Conservation (phyloP, 1,139 yeast genomes). For the Blastobotrys malaysiensis region DNA sequence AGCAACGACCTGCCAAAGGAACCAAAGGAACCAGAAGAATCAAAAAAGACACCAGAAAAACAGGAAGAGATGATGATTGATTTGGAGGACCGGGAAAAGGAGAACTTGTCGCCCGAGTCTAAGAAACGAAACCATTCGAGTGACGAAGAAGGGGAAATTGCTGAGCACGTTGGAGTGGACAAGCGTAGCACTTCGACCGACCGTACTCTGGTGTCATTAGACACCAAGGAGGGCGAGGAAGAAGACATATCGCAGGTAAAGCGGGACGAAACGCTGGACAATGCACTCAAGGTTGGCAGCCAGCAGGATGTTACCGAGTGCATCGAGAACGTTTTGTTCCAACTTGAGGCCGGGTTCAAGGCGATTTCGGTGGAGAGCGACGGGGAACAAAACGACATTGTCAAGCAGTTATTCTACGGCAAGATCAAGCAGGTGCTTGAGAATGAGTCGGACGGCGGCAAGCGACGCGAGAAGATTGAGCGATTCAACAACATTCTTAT, state of each 20-base stretch:
- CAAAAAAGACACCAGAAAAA: neutral
- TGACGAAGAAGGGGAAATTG: conserved; percentile 17
- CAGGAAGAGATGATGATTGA: conserved; percentile 1
- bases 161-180: conserved; percentile 10
- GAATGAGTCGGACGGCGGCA: conserved; percentile 30
- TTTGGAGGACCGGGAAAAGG: conserved; percentile 2
- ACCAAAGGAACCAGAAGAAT: neutral
- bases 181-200: conserved; percentile 12
- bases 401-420: conserved; percentile 79
- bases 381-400: conserved; percentile 75
- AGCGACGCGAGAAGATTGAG: conserved; percentile 59
- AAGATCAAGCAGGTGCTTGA: conserved; percentile 52
- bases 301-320: conserved; percentile 98
- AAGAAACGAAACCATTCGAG: neutral
- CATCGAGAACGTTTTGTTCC: conserved; percentile 89
- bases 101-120: conserved; percentile 1
- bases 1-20: neutral
- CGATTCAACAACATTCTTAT: conserved; percentile 76
- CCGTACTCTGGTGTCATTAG: conserved; percentile 14
- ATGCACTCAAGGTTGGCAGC: conserved; percentile 52
- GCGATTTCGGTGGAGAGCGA: conserved; percentile 61
- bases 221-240: conserved; percentile 6
- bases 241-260: neutral
- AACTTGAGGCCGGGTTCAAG: conserved; percentile 81
- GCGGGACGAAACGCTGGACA: conserved; percentile 2